phyloP scores from a whole-genome alignment of 1,284 basidiomycete genomes.

The Athelia psychrophila region DNA sequence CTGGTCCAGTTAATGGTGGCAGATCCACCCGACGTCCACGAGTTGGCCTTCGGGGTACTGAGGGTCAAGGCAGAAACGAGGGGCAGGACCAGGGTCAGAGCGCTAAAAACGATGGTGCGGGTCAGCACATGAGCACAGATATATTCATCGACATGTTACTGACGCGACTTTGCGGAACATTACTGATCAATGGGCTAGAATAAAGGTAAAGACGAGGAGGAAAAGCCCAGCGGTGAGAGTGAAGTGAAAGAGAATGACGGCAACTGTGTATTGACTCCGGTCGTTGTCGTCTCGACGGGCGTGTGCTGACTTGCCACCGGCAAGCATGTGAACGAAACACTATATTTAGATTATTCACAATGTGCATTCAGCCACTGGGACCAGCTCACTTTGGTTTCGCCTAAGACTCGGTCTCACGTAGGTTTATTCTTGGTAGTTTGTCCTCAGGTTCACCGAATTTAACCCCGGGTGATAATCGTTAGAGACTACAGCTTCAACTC shows the following conservation, averaged over 20 bases:
- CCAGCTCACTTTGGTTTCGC: too few species aligned
- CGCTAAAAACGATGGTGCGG: constrained; percentile 24
- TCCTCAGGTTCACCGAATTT: too few species aligned
- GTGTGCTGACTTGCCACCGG: too few species aligned
- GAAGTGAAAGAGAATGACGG: constrained; percentile 2
- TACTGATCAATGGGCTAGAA: constrained; percentile 8
- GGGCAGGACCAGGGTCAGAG: constrained; percentile 44
- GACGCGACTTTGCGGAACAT: constrained; percentile 37
- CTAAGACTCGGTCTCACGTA: too few species aligned
- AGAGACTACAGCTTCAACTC: too few species aligned
- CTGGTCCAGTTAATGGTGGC: constrained; percentile 49
- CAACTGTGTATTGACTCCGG: not conserved
- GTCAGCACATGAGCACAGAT: not conserved
- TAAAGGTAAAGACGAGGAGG: constrained; percentile 5
- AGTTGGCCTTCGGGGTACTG: constrained; percentile 28
- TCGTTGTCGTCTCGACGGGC: too few species aligned
- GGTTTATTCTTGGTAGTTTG: too few species aligned
- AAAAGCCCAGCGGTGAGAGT: constrained; percentile 4
- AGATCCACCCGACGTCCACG: constrained; percentile 25
- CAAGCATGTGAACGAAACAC: too few species aligned
- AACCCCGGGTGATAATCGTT: too few species aligned
- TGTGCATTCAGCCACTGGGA: too few species aligned
- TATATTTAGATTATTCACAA: too few species aligned
- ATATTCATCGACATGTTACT: not conserved
- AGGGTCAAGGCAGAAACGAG: constrained; percentile 49